These are phyloP conservation scores for Mycena rebaudengoi DNA, from an alignment of 768 basidiomycete species.

Conservation along the genomic window DNA sequence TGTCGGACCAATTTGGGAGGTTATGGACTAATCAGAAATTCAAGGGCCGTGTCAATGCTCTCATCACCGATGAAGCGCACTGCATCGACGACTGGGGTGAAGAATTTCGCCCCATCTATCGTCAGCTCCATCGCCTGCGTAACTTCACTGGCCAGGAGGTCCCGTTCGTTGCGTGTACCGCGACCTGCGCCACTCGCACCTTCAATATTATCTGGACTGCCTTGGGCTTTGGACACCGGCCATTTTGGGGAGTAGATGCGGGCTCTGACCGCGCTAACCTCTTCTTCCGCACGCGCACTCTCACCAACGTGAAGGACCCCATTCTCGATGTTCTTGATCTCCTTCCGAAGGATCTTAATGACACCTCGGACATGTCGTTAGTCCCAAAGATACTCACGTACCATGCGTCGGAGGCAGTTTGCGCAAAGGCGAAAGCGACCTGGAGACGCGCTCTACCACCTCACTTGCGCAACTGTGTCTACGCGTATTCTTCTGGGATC, in stretches of 20 bases:
- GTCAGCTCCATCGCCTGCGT: conserved; percentile 29
- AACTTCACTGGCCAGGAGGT: conserved; percentile 35
- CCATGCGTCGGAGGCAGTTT: conserved; percentile 12
- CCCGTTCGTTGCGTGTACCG: conserved; percentile 37
- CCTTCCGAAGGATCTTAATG: conserved; percentile 11
- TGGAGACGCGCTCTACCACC: conserved; percentile 24
- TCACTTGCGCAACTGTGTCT: conserved; percentile 24
- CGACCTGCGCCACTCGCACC: conserved; percentile 31
- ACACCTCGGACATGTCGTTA: neutral
- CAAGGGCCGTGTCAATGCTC: conserved; percentile 28
- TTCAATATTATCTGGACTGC: conserved; percentile 36
- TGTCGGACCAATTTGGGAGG: conserved; percentile 30
- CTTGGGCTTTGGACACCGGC: conserved; percentile 34
- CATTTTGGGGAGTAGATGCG: conserved; percentile 43
- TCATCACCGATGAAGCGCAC: conserved; percentile 44
- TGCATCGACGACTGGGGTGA: conserved; percentile 44
- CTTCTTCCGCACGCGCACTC: conserved; percentile 18
- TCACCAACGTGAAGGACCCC: conserved; percentile 19
- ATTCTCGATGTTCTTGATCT: conserved; percentile 28
- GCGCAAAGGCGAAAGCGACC: neutral
- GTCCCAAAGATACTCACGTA: conserved; percentile 26
- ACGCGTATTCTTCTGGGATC: conserved; percentile 24
- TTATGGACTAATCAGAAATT: conserved; percentile 39
- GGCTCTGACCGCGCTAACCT: conserved; percentile 36
- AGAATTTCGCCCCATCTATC: conserved; percentile 34